Conservation (phyloP, 352 stramenopile genomes). For the Pythium brachiatum region DNA sequence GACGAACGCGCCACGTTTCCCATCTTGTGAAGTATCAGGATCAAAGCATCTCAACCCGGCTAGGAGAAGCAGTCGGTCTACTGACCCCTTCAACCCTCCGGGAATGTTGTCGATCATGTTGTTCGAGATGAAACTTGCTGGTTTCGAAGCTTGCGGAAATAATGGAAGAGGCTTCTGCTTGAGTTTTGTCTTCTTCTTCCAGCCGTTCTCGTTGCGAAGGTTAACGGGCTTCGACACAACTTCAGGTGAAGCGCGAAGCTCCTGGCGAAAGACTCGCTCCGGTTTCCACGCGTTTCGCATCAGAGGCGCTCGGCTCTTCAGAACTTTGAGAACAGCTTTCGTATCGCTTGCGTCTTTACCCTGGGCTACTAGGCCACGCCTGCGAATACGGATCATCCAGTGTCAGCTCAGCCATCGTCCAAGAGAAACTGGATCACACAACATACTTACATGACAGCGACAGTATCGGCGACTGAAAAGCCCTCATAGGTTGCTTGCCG, state of each 20-base stretch:
- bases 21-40: slow-evolving; percentile 21
- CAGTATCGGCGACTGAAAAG: slow-evolving; percentile 41
- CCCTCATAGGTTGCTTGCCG: slow-evolving; percentile 50
- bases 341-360: slow-evolving; percentile 36
- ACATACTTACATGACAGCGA: slow-evolving; percentile 55
- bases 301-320: slow-evolving; percentile 43
- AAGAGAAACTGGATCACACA: background rate
- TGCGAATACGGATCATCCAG: slow-evolving; percentile 13
- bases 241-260: background rate
- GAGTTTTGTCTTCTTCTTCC: background rate
- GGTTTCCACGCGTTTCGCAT: slow-evolving; percentile 59
- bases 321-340: slow-evolving; percentile 37
- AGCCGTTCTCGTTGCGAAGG: background rate
- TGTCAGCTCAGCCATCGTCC: background rate
- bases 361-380: slow-evolving; percentile 52
- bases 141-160: background rate
- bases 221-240: background rate
- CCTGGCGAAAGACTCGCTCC: slow-evolving; percentile 30
- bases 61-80: slow-evolving; percentile 45
- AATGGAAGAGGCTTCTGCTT: background rate
- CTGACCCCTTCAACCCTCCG: slow-evolving; percentile 44
- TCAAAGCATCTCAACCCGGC: slow-evolving; percentile 50
- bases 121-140: slow-evolving; percentile 28
- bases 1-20: slow-evolving; percentile 34
- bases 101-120: slow-evolving; percentile 58